phyloP scores from a whole-genome alignment of 2,329 filamentous ascomycete species.

The Verticillium longisporum region DNA sequence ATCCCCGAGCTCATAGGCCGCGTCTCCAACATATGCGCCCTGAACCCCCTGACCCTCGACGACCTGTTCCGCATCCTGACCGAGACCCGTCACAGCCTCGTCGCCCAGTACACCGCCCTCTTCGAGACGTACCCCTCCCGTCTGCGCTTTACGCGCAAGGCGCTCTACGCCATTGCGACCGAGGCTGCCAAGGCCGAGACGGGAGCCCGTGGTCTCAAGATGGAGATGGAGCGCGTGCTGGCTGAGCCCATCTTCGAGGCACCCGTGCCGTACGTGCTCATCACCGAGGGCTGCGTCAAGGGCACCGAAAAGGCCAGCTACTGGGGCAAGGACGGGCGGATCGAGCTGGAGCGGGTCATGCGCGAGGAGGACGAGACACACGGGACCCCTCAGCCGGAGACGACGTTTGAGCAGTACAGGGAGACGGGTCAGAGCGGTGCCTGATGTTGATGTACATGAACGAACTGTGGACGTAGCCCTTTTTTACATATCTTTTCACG shows the following conservation, averaged over 20 bases:
- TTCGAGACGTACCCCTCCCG: conserved; percentile 76
- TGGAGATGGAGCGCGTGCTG: conserved; percentile 73
- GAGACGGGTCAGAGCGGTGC: conserved; percentile 42
- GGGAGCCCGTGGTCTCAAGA: conserved; percentile 71
- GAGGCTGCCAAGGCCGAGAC: conserved; percentile 56
- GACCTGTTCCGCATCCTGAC: conserved; percentile 82
- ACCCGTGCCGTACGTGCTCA: conserved; percentile 67
- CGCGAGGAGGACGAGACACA: conserved; percentile 50
- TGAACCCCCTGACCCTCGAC: conserved; percentile 63
- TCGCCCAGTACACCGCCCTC: conserved; percentile 82
- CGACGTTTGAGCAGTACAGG: conserved; percentile 32
- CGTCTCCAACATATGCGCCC: conserved; percentile 80
- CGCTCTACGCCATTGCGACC: conserved; percentile 74
- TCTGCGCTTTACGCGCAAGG: conserved; percentile 74
- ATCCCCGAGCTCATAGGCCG: conserved; percentile 96
- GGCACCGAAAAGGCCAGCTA: conserved; percentile 54
- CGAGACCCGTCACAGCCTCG: conserved; percentile 81
- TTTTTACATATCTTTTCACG: not conserved
- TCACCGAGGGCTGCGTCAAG: conserved; percentile 62
- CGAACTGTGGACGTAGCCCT: not conserved
- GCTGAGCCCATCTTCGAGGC: conserved; percentile 78
- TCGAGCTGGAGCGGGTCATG: conserved; percentile 62
- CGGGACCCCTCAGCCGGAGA: conserved; percentile 8
- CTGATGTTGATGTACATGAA: conserved; percentile 16
- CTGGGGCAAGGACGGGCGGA: conserved; percentile 63